Conservation (phyloP, 805 yeast species). For the Pachysolen tannophilus region DNA sequence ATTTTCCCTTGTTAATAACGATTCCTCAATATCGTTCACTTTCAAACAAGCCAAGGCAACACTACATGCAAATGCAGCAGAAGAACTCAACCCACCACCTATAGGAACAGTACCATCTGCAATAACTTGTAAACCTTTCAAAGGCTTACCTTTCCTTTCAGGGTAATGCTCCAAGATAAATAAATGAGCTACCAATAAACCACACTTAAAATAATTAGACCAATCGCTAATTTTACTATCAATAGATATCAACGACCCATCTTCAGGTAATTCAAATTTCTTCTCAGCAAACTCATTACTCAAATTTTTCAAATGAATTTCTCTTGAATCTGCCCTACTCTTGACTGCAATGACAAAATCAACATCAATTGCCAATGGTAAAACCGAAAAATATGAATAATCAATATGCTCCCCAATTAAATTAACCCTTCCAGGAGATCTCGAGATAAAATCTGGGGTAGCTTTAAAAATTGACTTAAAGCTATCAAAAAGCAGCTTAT, state of each 20-base stretch:
- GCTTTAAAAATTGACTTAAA: conserved; percentile 21
- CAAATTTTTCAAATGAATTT: conserved; percentile 25
- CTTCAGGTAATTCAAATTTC: conserved; percentile 29
- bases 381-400: conserved; percentile 55
- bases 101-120: conserved; percentile 64
- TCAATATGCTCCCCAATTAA: conserved; percentile 72
- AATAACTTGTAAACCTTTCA: conserved; percentile 42
- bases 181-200: conserved; percentile 49
- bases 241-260: conserved; percentile 34
- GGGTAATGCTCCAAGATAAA: conserved; percentile 25
- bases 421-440: conserved; percentile 75
- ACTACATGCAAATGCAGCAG: conserved; percentile 66
- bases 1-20: conserved; percentile 35
- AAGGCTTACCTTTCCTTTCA: conserved; percentile 15
- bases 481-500: conserved; percentile 15
- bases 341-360: conserved; percentile 53
- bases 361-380: conserved; percentile 66
- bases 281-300: conserved; percentile 27
- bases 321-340: conserved; percentile 3
- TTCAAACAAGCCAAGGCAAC: conserved; percentile 49
- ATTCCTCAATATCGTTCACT: conserved; percentile 35
- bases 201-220: conserved; percentile 67
- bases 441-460: conserved; percentile 38
- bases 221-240: conserved; percentile 45
- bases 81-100: conserved; percentile 64